These are phyloP conservation scores for Immersiporthe knoxdaviesiana DNA, from an alignment of 2,329 filamentous ascomycete genomes.

Conservation along the genomic window DNA sequence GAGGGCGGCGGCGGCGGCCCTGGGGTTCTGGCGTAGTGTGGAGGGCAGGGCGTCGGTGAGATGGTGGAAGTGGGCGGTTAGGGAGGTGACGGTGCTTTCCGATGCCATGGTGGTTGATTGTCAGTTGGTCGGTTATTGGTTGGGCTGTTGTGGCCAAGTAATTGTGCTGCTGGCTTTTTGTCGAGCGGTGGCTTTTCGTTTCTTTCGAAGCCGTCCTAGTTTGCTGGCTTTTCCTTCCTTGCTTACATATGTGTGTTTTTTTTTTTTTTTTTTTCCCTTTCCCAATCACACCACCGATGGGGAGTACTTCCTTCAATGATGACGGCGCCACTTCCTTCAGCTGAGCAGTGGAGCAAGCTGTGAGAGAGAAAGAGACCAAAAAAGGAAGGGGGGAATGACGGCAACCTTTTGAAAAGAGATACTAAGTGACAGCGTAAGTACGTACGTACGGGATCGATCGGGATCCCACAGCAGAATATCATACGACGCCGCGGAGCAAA, in stretches of 20 bases:
- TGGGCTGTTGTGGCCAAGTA: background rate
- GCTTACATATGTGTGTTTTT: too few species aligned
- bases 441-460: background rate
- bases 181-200: background rate
- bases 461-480: background rate
- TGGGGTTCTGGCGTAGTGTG: conserved; percentile 11
- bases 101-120: conserved; percentile 10
- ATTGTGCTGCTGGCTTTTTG: background rate
- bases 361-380: background rate
- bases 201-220: background rate
- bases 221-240: background rate
- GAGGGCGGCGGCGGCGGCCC: conserved; percentile 15
- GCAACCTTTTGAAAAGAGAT: too few species aligned
- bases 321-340: background rate
- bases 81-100: conserved; percentile 5
- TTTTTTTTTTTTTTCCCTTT: background rate
- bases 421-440: background rate
- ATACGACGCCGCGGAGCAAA: background rate
- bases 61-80: conserved; percentile 19
- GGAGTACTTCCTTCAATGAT: background rate
- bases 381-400: background rate
- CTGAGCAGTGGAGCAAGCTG: background rate
- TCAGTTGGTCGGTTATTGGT: too few species aligned
- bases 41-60: conserved; percentile 6
- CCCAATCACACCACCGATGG: background rate